Conservation (phyloP, 495 filamentous ascomycete genomes). For the Cercophora newfieldiana region DNA sequence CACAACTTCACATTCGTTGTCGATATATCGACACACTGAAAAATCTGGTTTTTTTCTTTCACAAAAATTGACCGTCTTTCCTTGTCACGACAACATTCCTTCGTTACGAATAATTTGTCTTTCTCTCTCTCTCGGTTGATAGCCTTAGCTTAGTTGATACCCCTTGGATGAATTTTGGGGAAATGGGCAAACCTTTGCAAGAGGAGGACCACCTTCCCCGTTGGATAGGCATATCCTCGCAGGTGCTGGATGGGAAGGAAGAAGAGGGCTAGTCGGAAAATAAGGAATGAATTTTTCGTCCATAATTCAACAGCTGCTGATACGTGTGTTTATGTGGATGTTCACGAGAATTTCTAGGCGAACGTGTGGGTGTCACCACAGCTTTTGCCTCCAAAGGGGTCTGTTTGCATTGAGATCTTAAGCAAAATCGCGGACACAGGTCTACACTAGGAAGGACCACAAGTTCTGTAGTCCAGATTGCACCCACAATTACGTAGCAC, state of each 20-base stretch:
- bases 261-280: not conserved
- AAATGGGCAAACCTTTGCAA: not conserved
- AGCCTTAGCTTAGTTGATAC: slow-evolving; percentile 8
- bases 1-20: not conserved
- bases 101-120: not conserved
- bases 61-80: not conserved
- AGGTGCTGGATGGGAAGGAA: not conserved
- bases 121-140: not conserved
- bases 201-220: not conserved
- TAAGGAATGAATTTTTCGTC: not conserved
- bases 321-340: not conserved
- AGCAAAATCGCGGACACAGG: not conserved
- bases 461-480: too few relatives aligned
- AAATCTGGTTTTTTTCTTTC: not conserved
- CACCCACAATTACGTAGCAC: too few relatives aligned
- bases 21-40: not conserved
- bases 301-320: not conserved
- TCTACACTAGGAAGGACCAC: not conserved
- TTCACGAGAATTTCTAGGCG: not conserved
- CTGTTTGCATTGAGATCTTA: not conserved
- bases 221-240: not conserved
- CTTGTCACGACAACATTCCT: slow-evolving; percentile 1
- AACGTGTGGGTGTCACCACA: not conserved
- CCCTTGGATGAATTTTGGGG: not conserved
- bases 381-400: not conserved